Base-by-base conservation (phyloP, 768 basidiomycete genomes). In the Leccinum aurantiacum region DNA sequence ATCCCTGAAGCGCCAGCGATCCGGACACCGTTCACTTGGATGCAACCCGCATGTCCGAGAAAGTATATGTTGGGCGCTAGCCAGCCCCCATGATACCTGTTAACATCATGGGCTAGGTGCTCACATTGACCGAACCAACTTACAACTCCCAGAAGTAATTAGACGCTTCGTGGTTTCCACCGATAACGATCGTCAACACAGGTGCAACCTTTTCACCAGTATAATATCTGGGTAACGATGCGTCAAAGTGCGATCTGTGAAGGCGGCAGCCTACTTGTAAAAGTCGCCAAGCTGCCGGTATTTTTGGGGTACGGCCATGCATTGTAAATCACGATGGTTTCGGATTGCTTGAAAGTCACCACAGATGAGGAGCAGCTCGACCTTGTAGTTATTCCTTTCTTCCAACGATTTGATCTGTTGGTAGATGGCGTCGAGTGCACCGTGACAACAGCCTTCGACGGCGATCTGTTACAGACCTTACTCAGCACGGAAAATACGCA, bases 91-190 rank as follows among this genome's bases (percentile, higher is more conserved):
- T 98, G 91, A 73, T 94, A 98, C 59, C 93, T 95, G 56, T 44
- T 27, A 31, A 66, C 19, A 25, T 57, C 22, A 52, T 63, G 37
- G 52, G 55, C 52, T 53, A 47, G 38, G 38, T n/a, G 54, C 53
- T 60, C 13, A 33, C 9, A 9, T 10, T 9, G n/a, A 10, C 33
- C 5, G 38, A 38, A 19, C 19, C 2, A 29, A 77, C 90, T 74
- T 68, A 93, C 92, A 97, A 75, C 73, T 99, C 97, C 89, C 93
- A 95, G 77, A 98, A 80, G 70, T 98, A 97, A 66, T 95, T 97
- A 22, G 92, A 95, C 2, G 93, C 93, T 75, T 98, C 97, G 72
- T 98, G 97, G 70, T 98, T 98, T 9, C 97, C 97, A 15, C 97
- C 97, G 68, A 98, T 97, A 53, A 98, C 86, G 13, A 99, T 79